Evolutionary conservation across 2,329 filamentous ascomycete species (phyloP).

Genomic region (Aureobasidium sp.): DNA sequence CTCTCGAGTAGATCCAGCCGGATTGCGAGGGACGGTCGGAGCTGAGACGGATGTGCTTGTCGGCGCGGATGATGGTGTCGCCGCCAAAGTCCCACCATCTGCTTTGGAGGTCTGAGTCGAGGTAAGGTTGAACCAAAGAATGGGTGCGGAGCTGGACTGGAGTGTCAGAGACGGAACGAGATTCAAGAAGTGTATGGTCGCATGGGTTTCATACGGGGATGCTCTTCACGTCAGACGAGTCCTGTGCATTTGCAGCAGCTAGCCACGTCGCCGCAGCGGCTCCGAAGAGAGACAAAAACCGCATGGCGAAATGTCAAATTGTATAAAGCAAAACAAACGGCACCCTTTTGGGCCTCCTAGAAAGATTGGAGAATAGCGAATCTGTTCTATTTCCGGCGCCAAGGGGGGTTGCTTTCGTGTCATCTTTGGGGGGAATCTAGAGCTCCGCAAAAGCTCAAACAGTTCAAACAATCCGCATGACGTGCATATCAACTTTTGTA

Average conservation of each 20-base stretch:
- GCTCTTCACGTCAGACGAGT: slow-evolving; percentile 24
- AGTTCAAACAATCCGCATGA: slow-evolving; percentile 3
- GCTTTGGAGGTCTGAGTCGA: slow-evolving; percentile 96
- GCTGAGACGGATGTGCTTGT: slow-evolving; percentile 82
- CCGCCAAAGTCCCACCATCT: slow-evolving; percentile 99
- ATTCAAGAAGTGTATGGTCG: background rate
- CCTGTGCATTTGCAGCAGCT: slow-evolving; percentile 16
- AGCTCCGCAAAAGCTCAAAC: background rate
- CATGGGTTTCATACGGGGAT: slow-evolving; percentile 17
- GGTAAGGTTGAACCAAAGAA: slow-evolving; percentile 62
- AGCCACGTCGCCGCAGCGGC: slow-evolving; percentile 25
- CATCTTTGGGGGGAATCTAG: background rate
- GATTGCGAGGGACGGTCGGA: slow-evolving; percentile 83
- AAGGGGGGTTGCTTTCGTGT: slow-evolving; percentile 1
- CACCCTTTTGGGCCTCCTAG: background rate
- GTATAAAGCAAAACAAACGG: background rate
- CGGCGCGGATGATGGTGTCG: slow-evolving; percentile 73
- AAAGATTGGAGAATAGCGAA: background rate
- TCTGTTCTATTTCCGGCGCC: background rate
- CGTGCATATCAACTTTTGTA: slow-evolving; percentile 7
- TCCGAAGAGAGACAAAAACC: slow-evolving; percentile 12
- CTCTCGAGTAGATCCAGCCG: slow-evolving; percentile 89
- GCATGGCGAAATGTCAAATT: background rate
- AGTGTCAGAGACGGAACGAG: background rate
- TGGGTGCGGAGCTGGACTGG: slow-evolving; percentile 24